A percentile compares a stretch with the other conserved stretches of the same genome.
These are phyloP conservation scores for Macrolepiota fuliginosa DNA, from an alignment of 768 basidiomycete genomes.

Conservation along the genomic window DNA sequence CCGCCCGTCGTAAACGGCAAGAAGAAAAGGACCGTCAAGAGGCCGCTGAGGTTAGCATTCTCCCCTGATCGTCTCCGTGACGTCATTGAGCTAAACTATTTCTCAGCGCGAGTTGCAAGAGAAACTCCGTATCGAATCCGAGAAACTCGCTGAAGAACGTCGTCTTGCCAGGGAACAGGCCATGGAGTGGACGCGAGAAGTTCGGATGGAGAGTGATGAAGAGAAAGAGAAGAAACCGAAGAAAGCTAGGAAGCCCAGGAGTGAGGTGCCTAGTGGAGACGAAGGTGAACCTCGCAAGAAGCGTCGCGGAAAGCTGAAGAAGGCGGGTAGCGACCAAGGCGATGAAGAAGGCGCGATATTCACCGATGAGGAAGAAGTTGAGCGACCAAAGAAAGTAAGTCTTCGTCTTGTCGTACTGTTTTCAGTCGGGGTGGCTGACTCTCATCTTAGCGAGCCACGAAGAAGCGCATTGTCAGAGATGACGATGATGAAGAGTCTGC, in stretches of 20 bases:
- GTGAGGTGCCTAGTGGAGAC: constrained; percentile 51
- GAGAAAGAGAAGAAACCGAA: constrained; percentile 68
- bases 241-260: constrained; percentile 52
- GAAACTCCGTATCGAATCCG: constrained; percentile 65
- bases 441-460: constrained; percentile 41
- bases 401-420: neutral
- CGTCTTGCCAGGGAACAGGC: constrained; percentile 75
- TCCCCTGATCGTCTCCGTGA: neutral
- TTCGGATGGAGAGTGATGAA: constrained; percentile 72
- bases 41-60: constrained; percentile 56
- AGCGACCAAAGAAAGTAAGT: constrained; percentile 71
- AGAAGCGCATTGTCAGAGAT: constrained; percentile 76
- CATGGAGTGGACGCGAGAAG: constrained; percentile 71
- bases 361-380: constrained; percentile 67
- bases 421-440: constrained; percentile 17
- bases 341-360: constrained; percentile 67
- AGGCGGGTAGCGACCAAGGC: constrained; percentile 50
- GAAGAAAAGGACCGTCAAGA: constrained; percentile 73
- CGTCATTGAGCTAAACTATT: neutral
- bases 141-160: constrained; percentile 79
- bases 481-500: constrained; percentile 70
- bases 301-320: constrained; percentile 66
- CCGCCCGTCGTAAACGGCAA: constrained; percentile 73
- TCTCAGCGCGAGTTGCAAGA: constrained; percentile 60
- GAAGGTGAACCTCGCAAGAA: constrained; percentile 73